Percentiles rank a stretch among this genome's conserved stretches.
Conservation (phyloP, 1,284 basidiomycete species). For the Acaromyces ingoldii region DNA sequence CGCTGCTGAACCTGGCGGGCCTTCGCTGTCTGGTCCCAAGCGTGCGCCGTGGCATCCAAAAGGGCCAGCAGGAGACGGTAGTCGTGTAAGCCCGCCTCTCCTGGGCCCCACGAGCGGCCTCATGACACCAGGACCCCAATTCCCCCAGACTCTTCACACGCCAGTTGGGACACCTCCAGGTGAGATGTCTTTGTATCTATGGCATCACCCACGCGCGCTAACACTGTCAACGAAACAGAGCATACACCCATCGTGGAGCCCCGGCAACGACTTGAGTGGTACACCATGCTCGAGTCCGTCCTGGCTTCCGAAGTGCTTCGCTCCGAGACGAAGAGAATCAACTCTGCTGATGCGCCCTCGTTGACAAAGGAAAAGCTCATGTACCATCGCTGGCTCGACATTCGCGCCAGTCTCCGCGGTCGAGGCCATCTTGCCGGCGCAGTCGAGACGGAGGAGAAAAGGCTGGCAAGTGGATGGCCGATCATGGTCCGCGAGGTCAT, state of each 20-base stretch:
- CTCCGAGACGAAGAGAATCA: constrained; percentile 49
- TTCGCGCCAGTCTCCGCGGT: constrained; percentile 78
- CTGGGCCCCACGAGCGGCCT: constrained; percentile 1
- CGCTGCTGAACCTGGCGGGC: constrained; percentile 2
- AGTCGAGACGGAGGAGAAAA: constrained; percentile 74
- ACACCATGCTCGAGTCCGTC: constrained; percentile 49
- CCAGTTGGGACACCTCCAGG: constrained; percentile 10
- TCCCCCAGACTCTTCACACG: constrained; percentile 7
- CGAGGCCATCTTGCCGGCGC: constrained; percentile 54
- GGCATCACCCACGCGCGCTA: not conserved
- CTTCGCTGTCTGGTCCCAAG: not conserved
- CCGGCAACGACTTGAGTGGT: constrained; percentile 48
- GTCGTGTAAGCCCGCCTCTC: not conserved
- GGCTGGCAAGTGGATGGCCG: constrained; percentile 74
- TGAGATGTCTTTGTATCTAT: not conserved
- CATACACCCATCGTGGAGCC: constrained; percentile 28
- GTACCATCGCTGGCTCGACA: constrained; percentile 73
- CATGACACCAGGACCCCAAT: constrained; percentile 6
- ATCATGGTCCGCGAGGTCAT: constrained; percentile 75
- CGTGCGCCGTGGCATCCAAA: constrained; percentile 11
- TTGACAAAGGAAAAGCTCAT: constrained; percentile 39
- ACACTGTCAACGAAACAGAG: constrained; percentile 8
- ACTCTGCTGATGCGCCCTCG: constrained; percentile 51
- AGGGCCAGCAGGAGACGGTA: not conserved
- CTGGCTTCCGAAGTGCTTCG: constrained; percentile 48